Base-by-base conservation (phyloP, 108 stramenopile species). In the Nitzschia sp. region DNA sequence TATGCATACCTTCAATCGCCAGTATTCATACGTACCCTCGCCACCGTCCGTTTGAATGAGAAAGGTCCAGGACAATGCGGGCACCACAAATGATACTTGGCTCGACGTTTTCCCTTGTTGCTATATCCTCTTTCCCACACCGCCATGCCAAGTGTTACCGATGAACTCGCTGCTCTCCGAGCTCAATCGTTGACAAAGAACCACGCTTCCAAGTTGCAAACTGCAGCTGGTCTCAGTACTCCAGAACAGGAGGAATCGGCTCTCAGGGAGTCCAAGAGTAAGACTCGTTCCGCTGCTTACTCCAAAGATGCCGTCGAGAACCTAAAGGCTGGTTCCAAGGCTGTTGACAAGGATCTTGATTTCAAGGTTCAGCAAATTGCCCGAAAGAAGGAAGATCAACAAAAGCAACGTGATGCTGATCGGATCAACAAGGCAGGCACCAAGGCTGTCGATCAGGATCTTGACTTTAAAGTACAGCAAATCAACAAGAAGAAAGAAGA, bases 151-250 rank as follows among this genome's bases (percentile, higher is more conserved):
- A 65, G 57, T 57, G 69, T 76, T 19, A 17, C 41, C 42, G 78
- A 72, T 46, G 78, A 79, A 69, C 56, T 79, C 12, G 78, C 21
- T 52, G 78, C 66, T 10, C 62, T 79, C 38, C 67, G 68, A 44
- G 53, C 56, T 15, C 60, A 54, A 25, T 51, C 43, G 14, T 46
- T 76, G 11, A 65, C 75, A 7, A 76, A 76, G 53, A 62, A 69
- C 1, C 52, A 68, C 26, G 70, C 77, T 9, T 24, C 29, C 29
- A 78, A 78, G 38, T 54, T 78, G 20, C 37, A 78, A 58, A 62
- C 53, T 56, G 70, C 71, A 12, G 46, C 48, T 46, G 77, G 77
- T 26, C 41, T 78, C 40, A 72, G 71, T 1, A 78, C 77, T 26
- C 77, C 77, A 9, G 77, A 78, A 54, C 65, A 65, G 59, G 77